A percentile compares a stretch with the other conserved stretches of the same genome.
These are phyloP conservation scores for Calonectria hawksworthii DNA, from an alignment of 2,329 filamentous ascomycete species.

Conservation along the genomic window DNA sequence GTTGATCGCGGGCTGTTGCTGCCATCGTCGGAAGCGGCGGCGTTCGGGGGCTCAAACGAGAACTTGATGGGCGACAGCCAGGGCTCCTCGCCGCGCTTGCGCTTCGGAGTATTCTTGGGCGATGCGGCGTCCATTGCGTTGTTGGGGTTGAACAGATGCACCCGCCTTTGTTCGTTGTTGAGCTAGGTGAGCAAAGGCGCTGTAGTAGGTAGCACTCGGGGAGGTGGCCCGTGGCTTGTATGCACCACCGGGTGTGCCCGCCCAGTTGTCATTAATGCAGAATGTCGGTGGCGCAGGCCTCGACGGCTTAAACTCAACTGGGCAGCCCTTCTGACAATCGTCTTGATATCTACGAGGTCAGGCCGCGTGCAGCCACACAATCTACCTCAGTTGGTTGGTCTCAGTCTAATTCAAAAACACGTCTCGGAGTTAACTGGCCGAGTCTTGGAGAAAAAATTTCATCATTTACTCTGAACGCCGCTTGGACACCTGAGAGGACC, in stretches of 20 bases:
- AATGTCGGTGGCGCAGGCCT: not conserved
- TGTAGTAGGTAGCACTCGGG: slow-evolving; percentile 7
- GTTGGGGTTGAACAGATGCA: slow-evolving; percentile 25
- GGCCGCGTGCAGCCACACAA: not conserved
- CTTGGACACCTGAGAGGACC: not conserved
- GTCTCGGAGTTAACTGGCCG: slow-evolving; percentile 1
- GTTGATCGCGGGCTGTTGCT: slow-evolving; percentile 66
- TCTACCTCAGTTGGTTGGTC: not conserved
- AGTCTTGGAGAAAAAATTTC: not conserved
- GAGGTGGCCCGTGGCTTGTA: slow-evolving; percentile 12
- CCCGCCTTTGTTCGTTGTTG: slow-evolving; percentile 5
- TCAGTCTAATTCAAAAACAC: slow-evolving; percentile 8
- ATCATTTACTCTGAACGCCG: slow-evolving; percentile 10
- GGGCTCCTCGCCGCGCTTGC: slow-evolving; percentile 58
- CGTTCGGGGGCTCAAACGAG: slow-evolving; percentile 58
- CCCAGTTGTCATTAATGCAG: slow-evolving; percentile 4
- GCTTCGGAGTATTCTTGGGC: slow-evolving; percentile 57
- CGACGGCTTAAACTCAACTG: not conserved
- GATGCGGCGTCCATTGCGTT: slow-evolving; percentile 42
- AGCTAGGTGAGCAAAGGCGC: slow-evolving; percentile 12
- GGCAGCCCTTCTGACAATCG: slow-evolving; percentile 1
- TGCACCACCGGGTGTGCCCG: slow-evolving; percentile 9
- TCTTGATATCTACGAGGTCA: not conserved
- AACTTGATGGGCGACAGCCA: slow-evolving; percentile 57
- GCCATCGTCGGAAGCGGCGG: slow-evolving; percentile 58